Base-by-base conservation (phyloP, 495 filamentous ascomycete species). In the Talaromyces ruber region DNA sequence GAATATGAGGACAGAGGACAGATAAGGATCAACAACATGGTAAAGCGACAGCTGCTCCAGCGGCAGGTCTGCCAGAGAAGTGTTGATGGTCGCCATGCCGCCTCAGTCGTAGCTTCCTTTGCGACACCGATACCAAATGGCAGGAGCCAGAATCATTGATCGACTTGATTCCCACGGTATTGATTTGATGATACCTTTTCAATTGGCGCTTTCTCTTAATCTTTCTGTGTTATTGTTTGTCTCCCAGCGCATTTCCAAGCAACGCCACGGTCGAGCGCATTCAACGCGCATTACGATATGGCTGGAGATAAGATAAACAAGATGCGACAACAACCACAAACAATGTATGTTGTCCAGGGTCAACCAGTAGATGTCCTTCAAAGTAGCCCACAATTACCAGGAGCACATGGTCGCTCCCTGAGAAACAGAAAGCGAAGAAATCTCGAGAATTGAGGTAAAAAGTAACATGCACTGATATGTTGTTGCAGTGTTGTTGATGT, bases 1-100 rank as follows among this genome's bases (percentile, higher is more conserved):
- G 78, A 96, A 94, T 68, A 94, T 80, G 28, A 96, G 77, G 62
- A 96, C 76, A 60, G 91, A 84, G 63, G 88, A 85, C 24, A 94
- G 81, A 65, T 88, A 80, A 8, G 88, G 81, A 75, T 96, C 91
- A 68, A 84, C 87, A 67, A 87, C 84, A 75, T 91, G 85, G 79
- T 92, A 94, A 62, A 93, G 87, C 65, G 82, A 84, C 74, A 94
- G 81, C 62, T 88, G 82, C 70, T 91, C 88, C 74, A 87, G 79
- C 70, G 88, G 86, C 73, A 93, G 79, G 60, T 79, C 75, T 59
- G 76, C 65, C 59, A 74, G 63, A n/a, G 71, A 64, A 54, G 58
- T 70, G 47, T 66, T 63, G 28, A 67, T 60, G 21, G 71, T 71
- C 62, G 75, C 71, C 76, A 80, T 80, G 68, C 64, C 64, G 67